Conservation (phyloP, 306 rosid species). For the Quercus cerris region DNA sequence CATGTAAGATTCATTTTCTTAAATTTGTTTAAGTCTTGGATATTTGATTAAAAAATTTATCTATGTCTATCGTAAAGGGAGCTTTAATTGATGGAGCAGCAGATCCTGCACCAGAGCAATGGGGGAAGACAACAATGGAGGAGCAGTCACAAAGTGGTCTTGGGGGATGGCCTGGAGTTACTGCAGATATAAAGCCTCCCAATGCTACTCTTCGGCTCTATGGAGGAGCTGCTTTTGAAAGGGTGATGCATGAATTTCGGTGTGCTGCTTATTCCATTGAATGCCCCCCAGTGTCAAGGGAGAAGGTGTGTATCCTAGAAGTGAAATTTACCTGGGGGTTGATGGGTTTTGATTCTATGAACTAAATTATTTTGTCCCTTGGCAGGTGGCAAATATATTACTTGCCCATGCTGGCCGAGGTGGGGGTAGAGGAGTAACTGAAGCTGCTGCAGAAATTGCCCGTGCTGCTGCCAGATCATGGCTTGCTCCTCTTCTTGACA, state of each 20-base stretch:
- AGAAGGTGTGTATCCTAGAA: slow-evolving; percentile 54
- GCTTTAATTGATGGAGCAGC: slow-evolving; percentile 96
- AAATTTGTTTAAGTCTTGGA: not conserved
- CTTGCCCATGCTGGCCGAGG: slow-evolving; percentile 95
- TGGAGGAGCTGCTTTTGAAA: slow-evolving; percentile 99
- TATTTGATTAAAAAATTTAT: not conserved
- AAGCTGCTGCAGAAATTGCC: slow-evolving; percentile 99
- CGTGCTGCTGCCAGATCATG: slow-evolving; percentile 95
- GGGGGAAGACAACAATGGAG: slow-evolving; percentile 89
- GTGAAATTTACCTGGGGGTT: not conserved
- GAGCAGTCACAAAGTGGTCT: slow-evolving; percentile 77
- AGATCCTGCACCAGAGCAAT: slow-evolving; percentile 96
- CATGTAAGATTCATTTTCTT: not conserved
- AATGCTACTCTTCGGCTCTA: slow-evolving; percentile 87
- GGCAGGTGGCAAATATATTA: slow-evolving; percentile 92
- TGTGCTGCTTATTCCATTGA: slow-evolving; percentile 94
- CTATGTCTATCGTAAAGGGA: slow-evolving; percentile 45
- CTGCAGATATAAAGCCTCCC: slow-evolving; percentile 66
- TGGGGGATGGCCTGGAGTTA: slow-evolving; percentile 94
- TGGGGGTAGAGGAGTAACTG: slow-evolving; percentile 79
- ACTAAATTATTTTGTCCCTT: slow-evolving; percentile 10
- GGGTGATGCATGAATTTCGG: slow-evolving; percentile 92
- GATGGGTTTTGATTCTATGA: slow-evolving; percentile 6
- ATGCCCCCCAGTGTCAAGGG: slow-evolving; percentile 92
- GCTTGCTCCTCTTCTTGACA: slow-evolving; percentile 97